These are phyloP conservation scores for Apiospora phragmitis DNA, from an alignment of 2,329 filamentous ascomycete species.

Conservation along the genomic window DNA sequence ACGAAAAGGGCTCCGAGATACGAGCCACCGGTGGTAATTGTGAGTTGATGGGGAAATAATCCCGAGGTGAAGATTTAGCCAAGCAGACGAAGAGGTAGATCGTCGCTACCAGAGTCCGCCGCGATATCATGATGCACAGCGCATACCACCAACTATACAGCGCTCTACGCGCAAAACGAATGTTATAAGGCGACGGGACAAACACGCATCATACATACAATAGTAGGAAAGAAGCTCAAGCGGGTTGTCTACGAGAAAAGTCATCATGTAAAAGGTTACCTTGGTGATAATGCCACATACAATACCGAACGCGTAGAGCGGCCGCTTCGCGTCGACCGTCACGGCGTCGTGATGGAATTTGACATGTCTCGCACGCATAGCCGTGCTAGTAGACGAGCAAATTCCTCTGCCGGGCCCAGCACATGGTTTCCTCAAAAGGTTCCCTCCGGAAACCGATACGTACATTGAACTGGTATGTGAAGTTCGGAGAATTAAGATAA, in stretches of 20 bases:
- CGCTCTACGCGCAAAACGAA: neutral
- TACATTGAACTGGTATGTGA: neutral
- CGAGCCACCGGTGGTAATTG: conserved; percentile 81
- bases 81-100: neutral
- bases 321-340: neutral
- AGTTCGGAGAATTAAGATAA: neutral
- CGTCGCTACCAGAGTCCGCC: neutral
- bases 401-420: conserved; percentile 1
- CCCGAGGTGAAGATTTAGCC: conserved; percentile 37
- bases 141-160: neutral
- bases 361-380: conserved; percentile 9
- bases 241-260: neutral
- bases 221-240: neutral
- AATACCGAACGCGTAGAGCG: neutral
- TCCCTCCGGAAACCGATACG: neutral
- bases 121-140: neutral
- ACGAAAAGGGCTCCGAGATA: conserved; percentile 65
- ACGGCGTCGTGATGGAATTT: neutral
- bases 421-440: neutral
- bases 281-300: neutral
- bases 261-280: neutral
- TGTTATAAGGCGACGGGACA: neutral
- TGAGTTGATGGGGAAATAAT: conserved; percentile 76
- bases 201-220: neutral
- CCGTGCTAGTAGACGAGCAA: neutral